These are phyloP conservation scores for Leptographium radiaticola DNA, from an alignment of 2,329 filamentous ascomycete genomes.

Conservation along the genomic window DNA sequence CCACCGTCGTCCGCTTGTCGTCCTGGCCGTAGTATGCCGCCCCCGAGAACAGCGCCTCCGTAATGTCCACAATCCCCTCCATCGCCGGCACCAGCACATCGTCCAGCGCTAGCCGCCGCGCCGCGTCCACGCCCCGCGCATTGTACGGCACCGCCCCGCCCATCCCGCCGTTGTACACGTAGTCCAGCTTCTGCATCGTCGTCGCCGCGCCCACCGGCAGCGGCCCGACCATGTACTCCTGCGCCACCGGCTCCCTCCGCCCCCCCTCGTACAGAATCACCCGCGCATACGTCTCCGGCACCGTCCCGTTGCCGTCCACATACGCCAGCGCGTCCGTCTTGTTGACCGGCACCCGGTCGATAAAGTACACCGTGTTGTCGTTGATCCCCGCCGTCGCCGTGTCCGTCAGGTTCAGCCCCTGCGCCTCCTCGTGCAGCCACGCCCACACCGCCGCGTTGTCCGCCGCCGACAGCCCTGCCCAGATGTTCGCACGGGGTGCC, in stretches of 20 bases:
- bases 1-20: constrained; percentile 19
- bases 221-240: constrained; percentile 36
- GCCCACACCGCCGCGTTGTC: constrained; percentile 30
- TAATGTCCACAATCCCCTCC: constrained; percentile 25
- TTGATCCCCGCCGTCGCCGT: constrained; percentile 22
- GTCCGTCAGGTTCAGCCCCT: constrained; percentile 30
- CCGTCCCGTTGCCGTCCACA: constrained; percentile 21
- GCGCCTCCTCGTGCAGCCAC: constrained; percentile 24
- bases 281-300: constrained; percentile 29
- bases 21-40: constrained; percentile 19
- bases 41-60: constrained; percentile 22
- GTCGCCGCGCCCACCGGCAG: constrained; percentile 27
- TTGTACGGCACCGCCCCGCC: constrained; percentile 23
- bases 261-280: constrained; percentile 32
- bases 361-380: constrained; percentile 32
- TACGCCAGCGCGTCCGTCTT: constrained; percentile 32
- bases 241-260: constrained; percentile 26
- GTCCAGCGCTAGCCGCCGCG: constrained; percentile 19
- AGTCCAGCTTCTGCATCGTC: constrained; percentile 25
- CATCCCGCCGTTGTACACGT: constrained; percentile 28
- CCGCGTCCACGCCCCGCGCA: constrained; percentile 20
- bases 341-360: constrained; percentile 34
- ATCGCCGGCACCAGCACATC: constrained; percentile 23
- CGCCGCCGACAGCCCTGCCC: constrained; percentile 25
- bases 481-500: constrained; percentile 27